These are phyloP conservation scores for Gaeumannomyces sp. DNA, from an alignment of 2,329 filamentous ascomycete genomes.

Conservation along the genomic window DNA sequence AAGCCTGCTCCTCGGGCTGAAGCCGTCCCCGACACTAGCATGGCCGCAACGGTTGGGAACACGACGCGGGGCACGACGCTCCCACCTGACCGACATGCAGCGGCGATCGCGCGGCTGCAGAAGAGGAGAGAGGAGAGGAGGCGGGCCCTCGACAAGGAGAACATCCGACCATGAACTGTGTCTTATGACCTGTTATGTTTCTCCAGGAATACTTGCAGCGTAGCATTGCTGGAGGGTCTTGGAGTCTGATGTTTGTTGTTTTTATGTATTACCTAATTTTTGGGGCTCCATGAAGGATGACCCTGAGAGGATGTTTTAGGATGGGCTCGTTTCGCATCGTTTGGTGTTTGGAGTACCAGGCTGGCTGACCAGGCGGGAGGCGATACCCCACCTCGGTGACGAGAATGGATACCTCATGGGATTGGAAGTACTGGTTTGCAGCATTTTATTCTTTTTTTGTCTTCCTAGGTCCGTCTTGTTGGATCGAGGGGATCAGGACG, in stretches of 20 bases:
- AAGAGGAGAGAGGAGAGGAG: constrained; percentile 46
- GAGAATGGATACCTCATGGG: neutral
- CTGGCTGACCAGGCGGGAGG: neutral
- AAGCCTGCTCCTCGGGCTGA: constrained; percentile 15
- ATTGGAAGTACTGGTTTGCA: neutral
- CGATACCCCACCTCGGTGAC: neutral
- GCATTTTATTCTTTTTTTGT: neutral
- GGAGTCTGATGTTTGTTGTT: neutral
- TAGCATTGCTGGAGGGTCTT: neutral
- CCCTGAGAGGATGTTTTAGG: neutral
- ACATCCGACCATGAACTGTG: constrained; percentile 32
- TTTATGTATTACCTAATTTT: neutral
- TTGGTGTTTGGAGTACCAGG: constrained; percentile 16
- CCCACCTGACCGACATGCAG: constrained; percentile 45
- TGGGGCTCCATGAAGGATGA: neutral
- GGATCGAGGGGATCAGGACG: too few species aligned
- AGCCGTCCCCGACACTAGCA: constrained; percentile 26
- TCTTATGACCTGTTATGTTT: neutral
- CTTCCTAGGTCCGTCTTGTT: neutral
- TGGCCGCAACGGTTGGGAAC: constrained; percentile 29
- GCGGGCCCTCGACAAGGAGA: constrained; percentile 43
- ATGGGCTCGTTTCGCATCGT: constrained; percentile 9
- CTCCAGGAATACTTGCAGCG: neutral
- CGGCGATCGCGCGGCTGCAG: constrained; percentile 49
- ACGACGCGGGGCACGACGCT: constrained; percentile 35